Conservation (phyloP, 768 basidiomycete species). For the Lactarius indigo region DNA sequence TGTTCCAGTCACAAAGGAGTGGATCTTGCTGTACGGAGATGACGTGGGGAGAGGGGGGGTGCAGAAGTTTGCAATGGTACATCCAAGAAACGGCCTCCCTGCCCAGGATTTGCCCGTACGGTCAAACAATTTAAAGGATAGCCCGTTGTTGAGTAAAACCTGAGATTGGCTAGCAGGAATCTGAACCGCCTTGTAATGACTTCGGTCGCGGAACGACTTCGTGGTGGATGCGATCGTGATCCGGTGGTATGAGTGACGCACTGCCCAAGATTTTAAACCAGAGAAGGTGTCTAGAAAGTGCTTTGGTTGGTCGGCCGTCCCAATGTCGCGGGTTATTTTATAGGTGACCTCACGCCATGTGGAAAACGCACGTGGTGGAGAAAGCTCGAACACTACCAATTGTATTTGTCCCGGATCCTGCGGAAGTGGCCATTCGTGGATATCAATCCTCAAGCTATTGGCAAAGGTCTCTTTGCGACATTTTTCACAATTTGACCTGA, state of each 20-base stretch:
- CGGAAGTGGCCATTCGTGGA: neutral
- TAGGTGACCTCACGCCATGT: neutral
- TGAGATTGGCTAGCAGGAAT: neutral
- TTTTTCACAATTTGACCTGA: neutral
- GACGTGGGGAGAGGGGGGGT: neutral
- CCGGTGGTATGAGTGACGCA: neutral
- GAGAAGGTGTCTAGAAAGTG: neutral
- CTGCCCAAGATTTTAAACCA: slow-evolving; percentile 4
- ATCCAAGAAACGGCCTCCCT: neutral
- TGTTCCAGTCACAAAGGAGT: neutral
- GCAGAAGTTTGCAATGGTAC: neutral
- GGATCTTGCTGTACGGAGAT: slow-evolving; percentile 3
- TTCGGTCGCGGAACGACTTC: slow-evolving; percentile 1
- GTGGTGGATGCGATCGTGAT: slow-evolving; percentile 4
- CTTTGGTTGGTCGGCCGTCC: neutral
- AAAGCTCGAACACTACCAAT: neutral
- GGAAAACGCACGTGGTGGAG: neutral
- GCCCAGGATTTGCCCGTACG: neutral
- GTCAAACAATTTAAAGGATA: neutral
- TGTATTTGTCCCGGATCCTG: neutral
- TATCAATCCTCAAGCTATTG: neutral
- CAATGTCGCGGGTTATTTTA: neutral
- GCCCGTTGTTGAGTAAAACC: neutral
- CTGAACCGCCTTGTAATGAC: neutral
- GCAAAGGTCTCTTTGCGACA: neutral